Base-by-base conservation (phyloP, 257 asterid species). In the Solanum sparsipilum region DNA sequence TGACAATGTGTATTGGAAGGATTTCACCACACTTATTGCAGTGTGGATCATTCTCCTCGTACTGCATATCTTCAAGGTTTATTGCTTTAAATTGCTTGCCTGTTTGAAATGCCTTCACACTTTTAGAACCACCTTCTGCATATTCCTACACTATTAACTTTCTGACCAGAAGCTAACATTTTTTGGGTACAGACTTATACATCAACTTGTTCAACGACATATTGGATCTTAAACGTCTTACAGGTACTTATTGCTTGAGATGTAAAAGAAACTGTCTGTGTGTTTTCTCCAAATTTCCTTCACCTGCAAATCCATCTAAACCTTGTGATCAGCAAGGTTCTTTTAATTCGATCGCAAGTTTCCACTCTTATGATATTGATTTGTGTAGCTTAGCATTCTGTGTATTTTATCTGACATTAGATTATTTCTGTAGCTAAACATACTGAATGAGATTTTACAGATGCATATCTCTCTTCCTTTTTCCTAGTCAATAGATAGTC, bases 51-150 rank as follows among this genome's bases (percentile, higher is more conserved):
- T 89, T 87, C 89, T 93, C 85, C 89, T 91, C 11, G 36, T 87
- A 12, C 93, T 93, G 76, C 96, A 92, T 84, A 76, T 93, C 35
- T 73, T 89, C 88, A 93, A 92, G 93, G 95, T 93, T 89, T 31
- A 29, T 44, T 81, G 27, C 74, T 29, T 86, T 68, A 36, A 48
- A 46, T 83, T 23, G 63, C 52, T 48, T n/a, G 67, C 39, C 41
- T 81, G 29, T 48, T 46, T 29, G 20, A 9, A 29, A 18, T 48
- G 44, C 70, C 13, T 31, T 48, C 31, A 10, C 86, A 82, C 0
- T 48, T 52, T 83, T 7, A 44, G 67, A 18, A 79, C 25, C 12
- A 34, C 67, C 58, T 4, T 48, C 70, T 38, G 1, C 58, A 35
- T 27, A 6, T 29, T 81, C 65, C 23, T 48, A 4, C 81, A 6